Conservation (phyloP, 305 asterid species). For the Solanum hybrid region DNA sequence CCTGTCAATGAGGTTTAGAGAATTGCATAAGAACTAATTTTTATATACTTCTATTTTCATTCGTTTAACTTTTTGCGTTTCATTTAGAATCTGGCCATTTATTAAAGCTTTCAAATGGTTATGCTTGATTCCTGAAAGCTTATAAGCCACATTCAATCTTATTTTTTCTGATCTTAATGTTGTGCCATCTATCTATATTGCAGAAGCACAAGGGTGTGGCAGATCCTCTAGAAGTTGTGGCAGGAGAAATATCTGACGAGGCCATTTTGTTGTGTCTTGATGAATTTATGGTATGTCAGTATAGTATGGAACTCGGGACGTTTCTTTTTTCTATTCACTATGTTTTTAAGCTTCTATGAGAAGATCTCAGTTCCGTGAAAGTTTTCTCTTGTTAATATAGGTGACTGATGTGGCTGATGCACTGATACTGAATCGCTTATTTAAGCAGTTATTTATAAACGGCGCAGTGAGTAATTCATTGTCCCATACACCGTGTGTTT, state of each 20-base stretch:
- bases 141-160: neutral
- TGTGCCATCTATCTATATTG: slow-evolving; percentile 9
- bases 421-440: slow-evolving; percentile 72
- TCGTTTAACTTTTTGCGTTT: neutral
- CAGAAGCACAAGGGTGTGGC: slow-evolving; percentile 91
- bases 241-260: slow-evolving; percentile 91
- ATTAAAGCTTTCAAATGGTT: neutral
- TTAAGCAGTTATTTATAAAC: slow-evolving; percentile 62
- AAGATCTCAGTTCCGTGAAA: neutral
- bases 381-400: slow-evolving; percentile 25
- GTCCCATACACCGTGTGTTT: neutral
- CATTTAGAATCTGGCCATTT: neutral
- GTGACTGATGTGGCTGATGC: slow-evolving; percentile 98
- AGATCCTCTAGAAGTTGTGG: slow-evolving; percentile 95
- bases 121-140: neutral
- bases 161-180: neutral
- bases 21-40: neutral
- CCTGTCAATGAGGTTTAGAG: neutral
- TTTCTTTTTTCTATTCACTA: neutral
- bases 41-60: neutral
- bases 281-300: slow-evolving; percentile 73
- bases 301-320: neutral
- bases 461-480: slow-evolving; percentile 61
- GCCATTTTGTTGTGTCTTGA: slow-evolving; percentile 88
- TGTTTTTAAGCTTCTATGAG: neutral